These are phyloP conservation scores for Schizophyllum amplum DNA, from an alignment of 1,284 basidiomycete genomes.

Conservation along the genomic window DNA sequence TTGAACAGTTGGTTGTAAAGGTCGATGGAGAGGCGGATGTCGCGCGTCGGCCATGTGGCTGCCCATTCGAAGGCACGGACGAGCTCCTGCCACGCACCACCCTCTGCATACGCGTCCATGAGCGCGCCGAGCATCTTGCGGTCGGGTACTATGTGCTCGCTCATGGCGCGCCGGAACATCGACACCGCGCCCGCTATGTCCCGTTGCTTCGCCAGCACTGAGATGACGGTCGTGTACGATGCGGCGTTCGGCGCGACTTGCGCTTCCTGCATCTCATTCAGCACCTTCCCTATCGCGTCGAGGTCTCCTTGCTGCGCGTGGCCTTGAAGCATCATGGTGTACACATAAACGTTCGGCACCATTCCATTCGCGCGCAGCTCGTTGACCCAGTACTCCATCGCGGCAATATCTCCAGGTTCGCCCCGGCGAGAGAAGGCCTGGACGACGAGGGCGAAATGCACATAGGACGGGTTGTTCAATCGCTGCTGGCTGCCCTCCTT, in stretches of 20 bases:
- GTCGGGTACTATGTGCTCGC: slow-evolving; percentile 57
- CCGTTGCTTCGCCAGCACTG: slow-evolving; percentile 55
- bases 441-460: slow-evolving; percentile 50
- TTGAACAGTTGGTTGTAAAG: slow-evolving; percentile 79
- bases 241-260: slow-evolving; percentile 41
- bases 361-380: slow-evolving; percentile 42
- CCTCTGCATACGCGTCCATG: slow-evolving; percentile 81
- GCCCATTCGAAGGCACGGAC: slow-evolving; percentile 70
- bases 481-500: slow-evolving; percentile 15
- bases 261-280: slow-evolving; percentile 55
- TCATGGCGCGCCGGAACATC: slow-evolving; percentile 57
- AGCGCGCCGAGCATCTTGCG: slow-evolving; percentile 60
- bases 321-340: slow-evolving; percentile 53
- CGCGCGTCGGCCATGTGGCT: slow-evolving; percentile 26
- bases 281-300: slow-evolving; percentile 43
- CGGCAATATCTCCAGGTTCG: slow-evolving; percentile 36
- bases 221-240: slow-evolving; percentile 67
- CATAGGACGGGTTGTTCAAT: slow-evolving; percentile 29
- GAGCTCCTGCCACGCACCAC: slow-evolving; percentile 73
- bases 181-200: slow-evolving; percentile 65
- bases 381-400: slow-evolving; percentile 50
- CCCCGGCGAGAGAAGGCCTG: slow-evolving; percentile 33
- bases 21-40: slow-evolving; percentile 40
- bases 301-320: slow-evolving; percentile 55
- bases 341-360: slow-evolving; percentile 46